phyloP scores from a whole-genome alignment of 352 stramenopile genomes.

The Phytophthora citrophthora region DNA sequence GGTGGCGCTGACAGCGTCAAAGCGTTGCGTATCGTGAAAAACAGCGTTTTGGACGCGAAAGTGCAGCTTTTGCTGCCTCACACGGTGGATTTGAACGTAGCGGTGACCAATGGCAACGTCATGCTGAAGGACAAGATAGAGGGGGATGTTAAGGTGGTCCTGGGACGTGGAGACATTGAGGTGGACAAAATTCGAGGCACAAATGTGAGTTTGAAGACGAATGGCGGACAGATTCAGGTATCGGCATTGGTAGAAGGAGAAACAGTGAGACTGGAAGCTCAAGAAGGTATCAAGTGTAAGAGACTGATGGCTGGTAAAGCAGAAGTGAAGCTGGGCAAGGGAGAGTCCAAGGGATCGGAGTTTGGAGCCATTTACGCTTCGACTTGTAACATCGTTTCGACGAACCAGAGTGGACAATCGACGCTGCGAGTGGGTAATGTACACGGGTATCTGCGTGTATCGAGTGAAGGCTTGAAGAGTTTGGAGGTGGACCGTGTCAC shows the following conservation, averaged over 20 bases:
- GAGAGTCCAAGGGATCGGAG: constrained; percentile 25
- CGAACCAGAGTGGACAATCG: constrained; percentile 28
- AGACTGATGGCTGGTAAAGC: constrained; percentile 61
- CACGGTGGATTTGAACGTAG: constrained; percentile 54
- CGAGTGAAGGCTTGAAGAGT: constrained; percentile 49
- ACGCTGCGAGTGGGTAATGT: constrained; percentile 64
- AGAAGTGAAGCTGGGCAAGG: constrained; percentile 66
- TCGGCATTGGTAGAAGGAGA: constrained; percentile 64
- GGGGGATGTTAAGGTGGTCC: constrained; percentile 67
- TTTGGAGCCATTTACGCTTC: constrained; percentile 82
- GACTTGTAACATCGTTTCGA: constrained; percentile 52
- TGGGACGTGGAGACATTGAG: constrained; percentile 62
- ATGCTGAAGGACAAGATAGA: constrained; percentile 70
- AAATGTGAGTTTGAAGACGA: constrained; percentile 68
- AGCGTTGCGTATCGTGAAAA: constrained; percentile 42
- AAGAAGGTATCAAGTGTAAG: constrained; percentile 59
- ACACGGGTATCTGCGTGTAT: constrained; percentile 72
- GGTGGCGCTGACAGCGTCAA: neutral
- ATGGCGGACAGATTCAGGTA: constrained; percentile 56
- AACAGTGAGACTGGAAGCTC: constrained; percentile 47
- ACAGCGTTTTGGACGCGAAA: constrained; percentile 4
- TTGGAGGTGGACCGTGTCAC: constrained; percentile 73
- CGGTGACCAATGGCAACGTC: constrained; percentile 53
- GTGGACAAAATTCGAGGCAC: constrained; percentile 72
- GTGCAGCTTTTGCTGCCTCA: constrained; percentile 52